Evolutionary conservation across 2,329 filamentous ascomycete species (phyloP).

Genomic region (Fusarium vanettenii): DNA sequence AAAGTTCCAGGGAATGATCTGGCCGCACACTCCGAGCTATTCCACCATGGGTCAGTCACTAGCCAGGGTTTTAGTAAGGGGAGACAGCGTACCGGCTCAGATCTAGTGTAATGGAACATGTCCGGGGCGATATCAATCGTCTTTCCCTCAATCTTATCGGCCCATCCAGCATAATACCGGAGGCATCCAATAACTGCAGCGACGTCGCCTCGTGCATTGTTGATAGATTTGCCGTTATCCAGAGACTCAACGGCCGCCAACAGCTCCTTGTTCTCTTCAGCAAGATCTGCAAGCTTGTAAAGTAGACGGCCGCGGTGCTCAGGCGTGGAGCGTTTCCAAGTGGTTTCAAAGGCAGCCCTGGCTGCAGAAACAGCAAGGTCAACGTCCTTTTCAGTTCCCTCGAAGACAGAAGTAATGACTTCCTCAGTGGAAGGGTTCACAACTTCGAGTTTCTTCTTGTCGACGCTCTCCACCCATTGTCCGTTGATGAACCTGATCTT

Average conservation of each 20-base stretch:
- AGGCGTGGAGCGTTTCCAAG: constrained; percentile 77
- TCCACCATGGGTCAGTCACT: background rate
- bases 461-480: constrained; percentile 81
- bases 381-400: constrained; percentile 89
- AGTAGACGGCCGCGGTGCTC: constrained; percentile 77
- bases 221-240: constrained; percentile 87
- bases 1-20: constrained; percentile 84
- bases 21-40: constrained; percentile 80
- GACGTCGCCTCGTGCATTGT: constrained; percentile 81
- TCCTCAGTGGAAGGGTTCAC: constrained; percentile 90
- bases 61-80: background rate
- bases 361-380: constrained; percentile 85
- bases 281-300: constrained; percentile 81
- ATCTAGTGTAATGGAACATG: constrained; percentile 83
- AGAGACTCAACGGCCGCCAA: constrained; percentile 87
- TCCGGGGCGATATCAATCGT: constrained; percentile 82
- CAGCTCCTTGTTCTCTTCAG: constrained; percentile 80
- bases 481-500: constrained; percentile 79
- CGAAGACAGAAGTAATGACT: constrained; percentile 83
- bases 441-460: constrained; percentile 92
- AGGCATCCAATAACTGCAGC: constrained; percentile 74
- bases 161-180: constrained; percentile 83
- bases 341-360: constrained; percentile 83
- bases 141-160: constrained; percentile 91
- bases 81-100: constrained; percentile 72